Evolutionary conservation across 257 asterid genomes (phyloP).

Genomic region (Solanum neorickii): DNA sequence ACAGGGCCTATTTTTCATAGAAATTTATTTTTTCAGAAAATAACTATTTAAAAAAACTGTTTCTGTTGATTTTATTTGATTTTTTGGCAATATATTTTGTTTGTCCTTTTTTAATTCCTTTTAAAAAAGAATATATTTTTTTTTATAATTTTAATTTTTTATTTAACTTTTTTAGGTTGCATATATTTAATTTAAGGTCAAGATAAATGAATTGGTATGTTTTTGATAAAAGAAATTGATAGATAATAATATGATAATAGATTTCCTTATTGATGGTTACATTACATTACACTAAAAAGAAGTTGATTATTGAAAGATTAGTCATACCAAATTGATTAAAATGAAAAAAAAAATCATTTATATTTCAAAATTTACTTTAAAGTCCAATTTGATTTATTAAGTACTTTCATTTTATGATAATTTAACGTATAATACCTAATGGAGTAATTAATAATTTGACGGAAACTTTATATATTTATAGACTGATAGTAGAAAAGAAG

Average conservation of each 20-base stretch:
- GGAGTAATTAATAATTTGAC: not conserved
- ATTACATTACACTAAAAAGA: not conserved
- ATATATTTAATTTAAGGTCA: not conserved
- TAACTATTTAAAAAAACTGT: not conserved
- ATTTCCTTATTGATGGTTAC: not conserved
- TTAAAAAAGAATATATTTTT: too few relatives aligned
- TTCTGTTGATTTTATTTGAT: not conserved
- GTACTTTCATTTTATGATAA: not conserved
- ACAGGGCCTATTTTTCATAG: not conserved
- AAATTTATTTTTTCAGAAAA: not conserved
- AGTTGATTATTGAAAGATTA: not conserved
- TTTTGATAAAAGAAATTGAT: not conserved
- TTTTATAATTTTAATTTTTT: too few relatives aligned
- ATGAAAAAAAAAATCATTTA: not conserved
- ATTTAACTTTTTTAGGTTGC: accelerated
- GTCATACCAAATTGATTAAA: not conserved
- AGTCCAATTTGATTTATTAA: not conserved
- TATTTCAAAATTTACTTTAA: not conserved
- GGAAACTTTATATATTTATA: not conserved
- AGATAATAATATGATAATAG: not conserved
- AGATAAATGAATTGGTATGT: not conserved
- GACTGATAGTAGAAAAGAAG: not conserved
- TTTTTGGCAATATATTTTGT: not conserved
- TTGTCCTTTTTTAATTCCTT: not conserved
- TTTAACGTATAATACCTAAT: not conserved